Evolutionary conservation across 495 filamentous ascomycete genomes (phyloP).

Genomic region (Neurospora sublineolata): DNA sequence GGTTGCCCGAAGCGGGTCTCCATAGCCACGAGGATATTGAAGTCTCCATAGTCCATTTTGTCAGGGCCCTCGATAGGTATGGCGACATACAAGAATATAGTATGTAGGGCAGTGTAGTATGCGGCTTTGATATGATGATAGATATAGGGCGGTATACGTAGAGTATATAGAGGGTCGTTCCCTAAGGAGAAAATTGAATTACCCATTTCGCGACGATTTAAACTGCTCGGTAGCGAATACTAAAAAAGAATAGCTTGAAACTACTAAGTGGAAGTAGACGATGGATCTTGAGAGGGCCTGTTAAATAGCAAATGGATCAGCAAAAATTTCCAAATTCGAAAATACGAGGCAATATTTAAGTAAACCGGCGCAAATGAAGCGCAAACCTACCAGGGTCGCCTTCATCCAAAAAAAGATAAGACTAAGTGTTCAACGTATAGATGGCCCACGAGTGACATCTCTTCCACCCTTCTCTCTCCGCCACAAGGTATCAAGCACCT

Average conservation of each 20-base stretch:
- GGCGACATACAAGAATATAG: slow-evolving; percentile 35
- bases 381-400: neutral
- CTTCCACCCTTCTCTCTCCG: too few relatives aligned
- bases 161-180: slow-evolving; percentile 35
- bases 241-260: neutral
- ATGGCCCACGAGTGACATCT: neutral
- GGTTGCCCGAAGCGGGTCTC: slow-evolving; percentile 14
- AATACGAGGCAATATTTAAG: neutral
- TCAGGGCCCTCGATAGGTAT: slow-evolving; percentile 44
- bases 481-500: too few relatives aligned
- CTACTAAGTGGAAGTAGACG: neutral
- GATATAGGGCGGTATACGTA: slow-evolving; percentile 42
- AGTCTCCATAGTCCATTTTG: slow-evolving; percentile 46
- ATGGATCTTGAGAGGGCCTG: neutral
- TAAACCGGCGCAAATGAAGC: neutral
- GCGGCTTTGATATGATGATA: slow-evolving; percentile 32
- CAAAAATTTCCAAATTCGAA: neutral
- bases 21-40: slow-evolving; percentile 45
- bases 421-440: neutral
- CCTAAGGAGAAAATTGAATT: slow-evolving; percentile 42
- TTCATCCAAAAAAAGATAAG: neutral
- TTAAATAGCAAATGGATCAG: neutral
- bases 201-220: slow-evolving; percentile 35
- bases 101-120: slow-evolving; percentile 29
- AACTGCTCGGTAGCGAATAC: neutral